Conservation (phyloP, 129 eudicot species). For the Solidago caesia region DNA sequence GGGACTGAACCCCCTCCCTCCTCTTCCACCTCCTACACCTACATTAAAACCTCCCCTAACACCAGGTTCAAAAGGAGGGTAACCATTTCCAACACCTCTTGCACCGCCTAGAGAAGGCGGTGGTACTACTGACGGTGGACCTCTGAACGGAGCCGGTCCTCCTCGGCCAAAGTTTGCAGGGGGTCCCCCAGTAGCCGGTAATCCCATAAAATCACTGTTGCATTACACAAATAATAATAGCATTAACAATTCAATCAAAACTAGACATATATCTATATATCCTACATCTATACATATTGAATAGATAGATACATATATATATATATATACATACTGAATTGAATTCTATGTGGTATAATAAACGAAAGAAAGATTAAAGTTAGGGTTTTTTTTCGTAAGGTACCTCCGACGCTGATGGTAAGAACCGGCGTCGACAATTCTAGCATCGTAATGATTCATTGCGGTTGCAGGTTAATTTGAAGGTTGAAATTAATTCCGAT, state of each 20-base stretch:
- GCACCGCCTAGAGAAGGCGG: slow-evolving; percentile 42
- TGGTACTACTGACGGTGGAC: slow-evolving; percentile 32
- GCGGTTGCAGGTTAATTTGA: slow-evolving; percentile 1
- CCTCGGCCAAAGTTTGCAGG: slow-evolving; percentile 57
- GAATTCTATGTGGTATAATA: not conserved
- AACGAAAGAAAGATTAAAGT: not conserved
- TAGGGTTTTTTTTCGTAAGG: not conserved
- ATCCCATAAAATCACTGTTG: slow-evolving; percentile 59
- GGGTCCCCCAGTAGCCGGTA: slow-evolving; percentile 45
- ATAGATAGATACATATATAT: not conserved
- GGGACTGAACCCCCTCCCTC: slow-evolving; percentile 35
- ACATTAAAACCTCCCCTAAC: slow-evolving; percentile 53
- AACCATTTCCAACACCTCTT: slow-evolving; percentile 44
- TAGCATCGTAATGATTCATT: slow-evolving; percentile 57
- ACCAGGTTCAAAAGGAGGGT: slow-evolving; percentile 59
- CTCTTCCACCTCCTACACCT: slow-evolving; percentile 35
- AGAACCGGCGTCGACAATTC: slow-evolving; percentile 68
- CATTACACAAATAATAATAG: slow-evolving; percentile 13
- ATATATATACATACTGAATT: not conserved
- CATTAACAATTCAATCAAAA: not conserved
- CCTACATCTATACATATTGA: not conserved
- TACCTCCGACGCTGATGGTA: slow-evolving; percentile 95
- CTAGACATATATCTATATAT: too few species aligned
- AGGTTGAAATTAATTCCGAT: slow-evolving; percentile 8
- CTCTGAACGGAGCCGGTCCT: slow-evolving; percentile 51